These are phyloP conservation scores for Ophiostoma triangulosporum DNA, from an alignment of 2,329 filamentous ascomycete genomes.

Conservation along the genomic window DNA sequence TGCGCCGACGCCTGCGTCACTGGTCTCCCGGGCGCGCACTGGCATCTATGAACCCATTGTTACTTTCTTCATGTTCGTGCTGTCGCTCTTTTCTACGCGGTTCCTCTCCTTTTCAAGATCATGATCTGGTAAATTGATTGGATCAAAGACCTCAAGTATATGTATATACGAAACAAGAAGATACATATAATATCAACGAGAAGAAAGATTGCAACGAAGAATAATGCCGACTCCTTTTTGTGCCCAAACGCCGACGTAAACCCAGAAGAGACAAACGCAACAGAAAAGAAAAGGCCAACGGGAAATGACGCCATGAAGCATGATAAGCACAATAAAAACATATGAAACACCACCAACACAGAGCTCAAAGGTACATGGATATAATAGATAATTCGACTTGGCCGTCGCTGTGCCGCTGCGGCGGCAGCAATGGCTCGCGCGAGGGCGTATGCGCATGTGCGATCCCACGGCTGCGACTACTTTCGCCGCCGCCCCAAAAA, in stretches of 20 bases:
- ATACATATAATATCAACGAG: not conserved
- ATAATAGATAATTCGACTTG: not conserved
- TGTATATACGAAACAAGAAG: not conserved
- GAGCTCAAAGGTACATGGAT: not conserved
- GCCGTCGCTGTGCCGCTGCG: not conserved
- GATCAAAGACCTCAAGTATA: not conserved
- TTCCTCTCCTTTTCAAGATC: too few relatives aligned
- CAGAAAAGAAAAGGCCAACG: not conserved
- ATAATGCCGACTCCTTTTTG: not conserved
- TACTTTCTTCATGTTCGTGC: too few relatives aligned
- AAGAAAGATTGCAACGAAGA: not conserved
- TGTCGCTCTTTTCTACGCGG: too few relatives aligned
- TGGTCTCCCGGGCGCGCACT: too few relatives aligned
- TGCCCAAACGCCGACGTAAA: constrained; percentile 1
- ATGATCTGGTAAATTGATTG: not conserved
- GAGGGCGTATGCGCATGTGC: not conserved
- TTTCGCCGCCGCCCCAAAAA: constrained; percentile 3
- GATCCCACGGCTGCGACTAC: not conserved
- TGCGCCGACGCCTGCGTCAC: too few relatives aligned
- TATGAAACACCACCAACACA: not conserved
- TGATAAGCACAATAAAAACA: not conserved
- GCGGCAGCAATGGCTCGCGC: not conserved
- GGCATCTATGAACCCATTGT: too few relatives aligned
- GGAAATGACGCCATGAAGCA: not conserved
- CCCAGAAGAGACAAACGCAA: not conserved